Evolutionary conservation across 495 filamentous ascomycete genomes (phyloP).

Genomic region (Penicillium coprophilum): DNA sequence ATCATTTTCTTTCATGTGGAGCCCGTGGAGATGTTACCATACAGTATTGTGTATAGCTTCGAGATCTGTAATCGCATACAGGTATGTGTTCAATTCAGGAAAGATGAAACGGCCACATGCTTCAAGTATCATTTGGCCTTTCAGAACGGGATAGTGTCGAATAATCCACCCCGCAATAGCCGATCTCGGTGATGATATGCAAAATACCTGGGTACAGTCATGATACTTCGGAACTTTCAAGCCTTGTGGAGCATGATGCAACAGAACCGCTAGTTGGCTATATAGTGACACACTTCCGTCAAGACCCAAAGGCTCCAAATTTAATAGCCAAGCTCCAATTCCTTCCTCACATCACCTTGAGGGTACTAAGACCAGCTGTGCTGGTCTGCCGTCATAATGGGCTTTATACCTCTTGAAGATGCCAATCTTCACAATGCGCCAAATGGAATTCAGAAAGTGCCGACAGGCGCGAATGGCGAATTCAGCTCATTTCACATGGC

Average conservation of each 20-base stretch:
- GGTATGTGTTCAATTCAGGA: not conserved
- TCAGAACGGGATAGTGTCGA: not conserved
- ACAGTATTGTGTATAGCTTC: not conserved
- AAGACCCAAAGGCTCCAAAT: slow-evolving; percentile 8
- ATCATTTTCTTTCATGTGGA: not conserved
- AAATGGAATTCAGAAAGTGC: slow-evolving; percentile 6
- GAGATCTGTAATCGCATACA: not conserved
- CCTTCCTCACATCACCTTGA: slow-evolving; percentile 8
- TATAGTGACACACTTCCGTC: slow-evolving; percentile 21
- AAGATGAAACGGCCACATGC: slow-evolving; percentile 5
- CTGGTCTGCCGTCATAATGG: slow-evolving; percentile 28
- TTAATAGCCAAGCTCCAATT: slow-evolving; percentile 9
- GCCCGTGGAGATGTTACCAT: not conserved
- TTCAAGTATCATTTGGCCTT: not conserved
- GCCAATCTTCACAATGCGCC: slow-evolving; percentile 4
- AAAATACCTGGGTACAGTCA: slow-evolving; percentile 5
- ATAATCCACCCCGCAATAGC: slow-evolving; percentile 6
- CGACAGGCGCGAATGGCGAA: slow-evolving; percentile 5
- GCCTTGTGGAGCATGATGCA: slow-evolving; percentile 8
- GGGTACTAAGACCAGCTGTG: slow-evolving; percentile 14
- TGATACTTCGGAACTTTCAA: slow-evolving; percentile 4
- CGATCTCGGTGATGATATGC: slow-evolving; percentile 14
- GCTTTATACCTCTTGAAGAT: slow-evolving; percentile 25
- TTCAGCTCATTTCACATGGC: slow-evolving; percentile 21
- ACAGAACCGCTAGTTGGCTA: slow-evolving; percentile 14